These are phyloP conservation scores for Neoboletus magnificus DNA, from an alignment of 768 basidiomycete species.

Conservation along the genomic window DNA sequence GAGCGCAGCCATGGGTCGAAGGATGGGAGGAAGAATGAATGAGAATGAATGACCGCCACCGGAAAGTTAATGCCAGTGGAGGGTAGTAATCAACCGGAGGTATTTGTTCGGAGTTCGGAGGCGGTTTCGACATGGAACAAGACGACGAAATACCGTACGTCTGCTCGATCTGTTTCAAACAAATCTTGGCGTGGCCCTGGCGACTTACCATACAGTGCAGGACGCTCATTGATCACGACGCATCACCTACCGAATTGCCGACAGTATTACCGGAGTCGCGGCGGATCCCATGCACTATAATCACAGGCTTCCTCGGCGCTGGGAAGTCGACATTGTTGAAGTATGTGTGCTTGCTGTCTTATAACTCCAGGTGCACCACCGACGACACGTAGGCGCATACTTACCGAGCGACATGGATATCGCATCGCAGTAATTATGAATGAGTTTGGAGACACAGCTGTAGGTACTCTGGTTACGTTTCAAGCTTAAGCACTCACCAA, in stretches of 20 bases:
- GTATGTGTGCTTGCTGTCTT: constrained; percentile 31
- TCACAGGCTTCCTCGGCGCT: constrained; percentile 92
- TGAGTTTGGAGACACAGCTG: constrained; percentile 94
- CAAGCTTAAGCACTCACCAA: constrained; percentile 18
- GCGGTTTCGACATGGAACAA: constrained; percentile 38
- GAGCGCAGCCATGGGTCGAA: constrained; percentile 18
- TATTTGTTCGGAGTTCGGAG: constrained; percentile 28
- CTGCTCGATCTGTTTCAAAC: constrained; percentile 2
- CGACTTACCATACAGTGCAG: constrained; percentile 14
- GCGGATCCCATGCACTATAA: constrained; percentile 84
- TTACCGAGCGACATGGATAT: constrained; percentile 92
- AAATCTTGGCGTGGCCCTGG: background rate
- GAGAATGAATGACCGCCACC: background rate
- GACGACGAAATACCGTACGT: constrained; percentile 63
- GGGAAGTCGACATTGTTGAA: constrained; percentile 93
- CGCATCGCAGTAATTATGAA: constrained; percentile 98
- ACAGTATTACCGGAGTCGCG: constrained; percentile 12
- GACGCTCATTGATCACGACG: constrained; percentile 33
- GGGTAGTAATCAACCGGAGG: constrained; percentile 18
- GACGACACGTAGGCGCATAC: constrained; percentile 59
- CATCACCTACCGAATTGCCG: background rate
- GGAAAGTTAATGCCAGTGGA: background rate
- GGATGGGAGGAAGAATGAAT: background rate
- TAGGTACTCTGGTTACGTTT: constrained; percentile 35
- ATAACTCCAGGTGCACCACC: background rate